A percentile compares a stretch with the other conserved stretches of the same genome.
These are phyloP conservation scores for Camelina neglecta DNA, from an alignment of 345 rosid genomes.

Conservation along the genomic window DNA sequence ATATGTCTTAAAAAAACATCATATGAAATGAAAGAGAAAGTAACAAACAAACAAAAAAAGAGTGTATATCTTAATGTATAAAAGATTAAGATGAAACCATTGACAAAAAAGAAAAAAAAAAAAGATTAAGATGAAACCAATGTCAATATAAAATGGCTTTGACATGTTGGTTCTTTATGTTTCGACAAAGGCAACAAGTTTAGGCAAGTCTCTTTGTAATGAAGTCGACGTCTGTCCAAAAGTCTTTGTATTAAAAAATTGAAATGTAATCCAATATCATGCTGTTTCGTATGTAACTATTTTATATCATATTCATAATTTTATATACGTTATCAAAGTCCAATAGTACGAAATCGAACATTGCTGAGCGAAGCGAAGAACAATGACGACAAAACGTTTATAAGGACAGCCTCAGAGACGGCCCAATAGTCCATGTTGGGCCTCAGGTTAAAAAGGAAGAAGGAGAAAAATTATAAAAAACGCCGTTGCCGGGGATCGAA, in stretches of 20 bases:
- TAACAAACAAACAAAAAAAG: background rate
- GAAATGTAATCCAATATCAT: constrained; percentile 11
- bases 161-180: constrained; percentile 29
- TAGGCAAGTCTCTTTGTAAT: constrained; percentile 14
- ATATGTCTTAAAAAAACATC: background rate
- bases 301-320: background rate
- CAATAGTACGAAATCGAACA: background rate
- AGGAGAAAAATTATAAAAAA: background rate
- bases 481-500: constrained; percentile 98
- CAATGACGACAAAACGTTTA: no score
- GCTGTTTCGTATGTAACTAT: constrained; percentile 6
- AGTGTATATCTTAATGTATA: background rate
- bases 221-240: constrained; percentile 14
- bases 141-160: constrained; percentile 9
- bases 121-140: constrained; percentile 10
- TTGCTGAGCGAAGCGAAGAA: background rate
- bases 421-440: constrained; percentile 12
- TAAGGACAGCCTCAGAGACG: background rate
- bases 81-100: constrained; percentile 8
- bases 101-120: background rate
- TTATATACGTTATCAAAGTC: no score
- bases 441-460: background rate
- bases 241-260: constrained; percentile 17
- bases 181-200: constrained; percentile 27
- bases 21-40: background rate